phyloP scores from a whole-genome alignment of 2,329 filamentous ascomycete species.

The Nannizziopsis arthrosporioides region DNA sequence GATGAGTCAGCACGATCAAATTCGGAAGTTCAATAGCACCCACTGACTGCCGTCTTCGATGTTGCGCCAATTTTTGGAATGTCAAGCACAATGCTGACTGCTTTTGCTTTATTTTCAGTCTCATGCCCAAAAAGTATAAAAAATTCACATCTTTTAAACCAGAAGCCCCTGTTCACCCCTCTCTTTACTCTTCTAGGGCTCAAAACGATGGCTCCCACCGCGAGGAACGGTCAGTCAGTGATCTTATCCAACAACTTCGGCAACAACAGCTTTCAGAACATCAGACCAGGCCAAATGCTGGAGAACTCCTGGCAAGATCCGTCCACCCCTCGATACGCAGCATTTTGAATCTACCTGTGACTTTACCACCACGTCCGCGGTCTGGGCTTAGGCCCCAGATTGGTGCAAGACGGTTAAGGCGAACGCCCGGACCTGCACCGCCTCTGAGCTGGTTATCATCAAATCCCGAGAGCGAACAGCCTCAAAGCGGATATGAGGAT shows the following conservation, averaged over 20 bases:
- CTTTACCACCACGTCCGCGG: conserved; percentile 33
- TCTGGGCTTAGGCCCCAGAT: conserved; percentile 24
- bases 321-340: conserved; percentile 37
- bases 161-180: conserved; percentile 30
- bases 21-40: too few relatives aligned
- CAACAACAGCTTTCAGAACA: conserved; percentile 27
- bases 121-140: conserved; percentile 40
- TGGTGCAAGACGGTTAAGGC: conserved; percentile 25
- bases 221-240: conserved; percentile 34
- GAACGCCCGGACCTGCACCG: conserved; percentile 35
- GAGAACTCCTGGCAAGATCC: conserved; percentile 24
- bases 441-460: conserved; percentile 36
- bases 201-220: conserved; percentile 4
- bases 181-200: conserved; percentile 17
- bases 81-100: too few relatives aligned
- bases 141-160: conserved; percentile 30
- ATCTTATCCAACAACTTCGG: conserved; percentile 37
- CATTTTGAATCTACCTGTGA: conserved; percentile 35
- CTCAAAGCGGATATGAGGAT: conserved; percentile 15
- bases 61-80: too few relatives aligned
- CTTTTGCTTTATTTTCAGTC: not conserved
- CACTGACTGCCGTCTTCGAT: too few relatives aligned
- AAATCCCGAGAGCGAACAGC: conserved; percentile 11
- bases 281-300: conserved; percentile 15
- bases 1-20: too few relatives aligned